phyloP scores from a whole-genome alignment of 805 yeast species.

The Myxozyma neotropica region DNA sequence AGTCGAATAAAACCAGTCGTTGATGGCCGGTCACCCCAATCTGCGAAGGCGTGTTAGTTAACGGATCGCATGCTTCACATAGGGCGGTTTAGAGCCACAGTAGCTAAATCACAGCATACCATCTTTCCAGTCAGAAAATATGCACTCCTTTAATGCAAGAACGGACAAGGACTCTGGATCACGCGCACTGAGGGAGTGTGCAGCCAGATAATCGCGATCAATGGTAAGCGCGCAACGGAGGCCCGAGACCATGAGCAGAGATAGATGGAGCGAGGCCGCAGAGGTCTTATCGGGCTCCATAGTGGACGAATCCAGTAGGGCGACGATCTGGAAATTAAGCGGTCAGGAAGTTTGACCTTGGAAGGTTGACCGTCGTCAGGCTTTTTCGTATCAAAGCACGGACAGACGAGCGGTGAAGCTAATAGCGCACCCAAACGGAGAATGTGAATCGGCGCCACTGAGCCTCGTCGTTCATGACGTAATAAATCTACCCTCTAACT shows the following conservation, averaged over 20 bases:
- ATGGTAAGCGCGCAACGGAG: slow-evolving; percentile 16
- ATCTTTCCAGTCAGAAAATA: slow-evolving; percentile 27
- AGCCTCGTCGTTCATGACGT: too few relatives aligned
- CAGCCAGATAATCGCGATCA: slow-evolving; percentile 17
- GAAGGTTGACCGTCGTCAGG: too few relatives aligned
- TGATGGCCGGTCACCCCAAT: slow-evolving; percentile 29
- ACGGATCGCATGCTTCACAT: too few relatives aligned
- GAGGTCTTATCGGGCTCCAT: slow-evolving; percentile 11
- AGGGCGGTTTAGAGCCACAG: too few relatives aligned
- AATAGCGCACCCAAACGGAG: too few relatives aligned
- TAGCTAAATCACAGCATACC: too few relatives aligned
- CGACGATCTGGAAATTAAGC: slow-evolving; percentile 4
- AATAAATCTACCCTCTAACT: not conserved
- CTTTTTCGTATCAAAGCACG: too few relatives aligned
- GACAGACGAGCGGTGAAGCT: too few relatives aligned
- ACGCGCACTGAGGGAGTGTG: slow-evolving; percentile 12
- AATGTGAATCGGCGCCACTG: too few relatives aligned
- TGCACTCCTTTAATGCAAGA: slow-evolving; percentile 15
- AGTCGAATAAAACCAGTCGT: slow-evolving; percentile 25
- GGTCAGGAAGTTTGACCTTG: too few relatives aligned
- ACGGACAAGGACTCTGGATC: slow-evolving; percentile 31
- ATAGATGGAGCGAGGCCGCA: slow-evolving; percentile 17
- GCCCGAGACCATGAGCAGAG: slow-evolving; percentile 29
- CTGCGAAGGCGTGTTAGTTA: slow-evolving; percentile 1
- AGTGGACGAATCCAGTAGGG: not conserved